These are phyloP conservation scores for Serendipita sp. DNA, from an alignment of 1,284 basidiomycete species.

Conservation along the genomic window DNA sequence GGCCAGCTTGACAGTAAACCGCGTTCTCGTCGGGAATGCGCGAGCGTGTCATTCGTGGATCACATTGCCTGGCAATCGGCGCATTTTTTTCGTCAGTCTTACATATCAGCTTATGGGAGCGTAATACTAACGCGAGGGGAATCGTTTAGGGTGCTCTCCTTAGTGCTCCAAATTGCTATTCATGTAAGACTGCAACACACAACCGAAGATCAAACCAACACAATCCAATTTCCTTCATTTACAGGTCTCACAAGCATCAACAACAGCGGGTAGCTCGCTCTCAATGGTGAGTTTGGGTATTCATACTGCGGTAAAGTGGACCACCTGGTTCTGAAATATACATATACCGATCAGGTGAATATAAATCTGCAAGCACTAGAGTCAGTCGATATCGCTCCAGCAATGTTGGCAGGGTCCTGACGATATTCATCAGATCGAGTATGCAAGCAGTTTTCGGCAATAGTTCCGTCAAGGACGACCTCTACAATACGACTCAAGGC, in stretches of 20 bases:
- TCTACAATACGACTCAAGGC: slow-evolving; percentile 56
- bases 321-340: too few species aligned
- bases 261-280: neutral
- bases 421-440: neutral
- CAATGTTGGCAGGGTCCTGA: neutral
- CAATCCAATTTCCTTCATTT: neutral
- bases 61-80: neutral
- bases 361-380: neutral
- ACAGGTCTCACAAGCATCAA: slow-evolving; percentile 3
- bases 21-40: neutral
- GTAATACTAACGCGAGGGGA: neutral
- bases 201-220: neutral
- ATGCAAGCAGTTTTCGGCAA: slow-evolving; percentile 4
- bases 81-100: neutral
- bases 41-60: neutral
- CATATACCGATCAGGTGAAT: neutral
- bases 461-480: slow-evolving; percentile 11
- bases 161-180: neutral
- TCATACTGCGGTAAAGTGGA: neutral
- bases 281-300: neutral
- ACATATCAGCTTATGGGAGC: neutral
- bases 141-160: neutral
- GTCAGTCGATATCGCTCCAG: neutral
- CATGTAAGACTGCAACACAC: neutral
- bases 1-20: too few species aligned